These are phyloP conservation scores for Plasmodium yoelii DNA, from an alignment of 169 alveolate genomes.

Conservation along the genomic window DNA sequence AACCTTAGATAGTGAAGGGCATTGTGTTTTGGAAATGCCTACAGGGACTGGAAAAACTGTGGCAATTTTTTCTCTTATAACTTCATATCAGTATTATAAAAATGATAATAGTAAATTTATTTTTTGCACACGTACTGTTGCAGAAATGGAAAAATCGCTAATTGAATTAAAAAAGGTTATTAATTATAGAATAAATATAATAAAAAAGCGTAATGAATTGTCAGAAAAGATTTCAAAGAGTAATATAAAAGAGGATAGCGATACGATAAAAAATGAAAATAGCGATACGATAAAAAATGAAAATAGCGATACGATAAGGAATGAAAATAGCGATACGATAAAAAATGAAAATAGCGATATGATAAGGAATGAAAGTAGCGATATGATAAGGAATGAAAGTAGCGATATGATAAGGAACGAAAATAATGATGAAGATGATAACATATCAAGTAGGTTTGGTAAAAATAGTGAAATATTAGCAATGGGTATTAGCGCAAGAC, in stretches of 20 bases:
- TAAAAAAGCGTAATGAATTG: constrained; percentile 32
- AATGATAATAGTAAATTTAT: constrained; percentile 91
- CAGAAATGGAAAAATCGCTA: constrained; percentile 99
- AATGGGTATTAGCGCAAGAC: constrained; percentile 44
- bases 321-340: not conserved
- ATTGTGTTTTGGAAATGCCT: constrained; percentile 98
- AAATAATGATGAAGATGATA: not conserved
- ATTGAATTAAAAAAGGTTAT: constrained; percentile 93
- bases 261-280: constrained; percentile 8
- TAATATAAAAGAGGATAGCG: not conserved
- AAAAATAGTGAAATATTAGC: constrained; percentile 22
- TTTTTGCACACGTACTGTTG: constrained; percentile 96
- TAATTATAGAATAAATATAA: constrained; percentile 82
- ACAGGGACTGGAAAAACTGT: constrained; percentile 99
- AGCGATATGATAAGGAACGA: too few relatives aligned
- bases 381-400: constrained; percentile 7
- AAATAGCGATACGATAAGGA: too few relatives aligned
- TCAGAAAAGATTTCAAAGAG: constrained; percentile 79
- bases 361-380: too few relatives aligned
- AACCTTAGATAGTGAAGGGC: constrained; percentile 94
- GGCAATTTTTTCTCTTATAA: constrained; percentile 93
- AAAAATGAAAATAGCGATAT: constrained; percentile 4
- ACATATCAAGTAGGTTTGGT: constrained; percentile 1
- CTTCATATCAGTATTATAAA: constrained; percentile 92
- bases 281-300: constrained; percentile 11